phyloP scores from a whole-genome alignment of 148 eudicot species.

The Chenopodium quinoa region DNA sequence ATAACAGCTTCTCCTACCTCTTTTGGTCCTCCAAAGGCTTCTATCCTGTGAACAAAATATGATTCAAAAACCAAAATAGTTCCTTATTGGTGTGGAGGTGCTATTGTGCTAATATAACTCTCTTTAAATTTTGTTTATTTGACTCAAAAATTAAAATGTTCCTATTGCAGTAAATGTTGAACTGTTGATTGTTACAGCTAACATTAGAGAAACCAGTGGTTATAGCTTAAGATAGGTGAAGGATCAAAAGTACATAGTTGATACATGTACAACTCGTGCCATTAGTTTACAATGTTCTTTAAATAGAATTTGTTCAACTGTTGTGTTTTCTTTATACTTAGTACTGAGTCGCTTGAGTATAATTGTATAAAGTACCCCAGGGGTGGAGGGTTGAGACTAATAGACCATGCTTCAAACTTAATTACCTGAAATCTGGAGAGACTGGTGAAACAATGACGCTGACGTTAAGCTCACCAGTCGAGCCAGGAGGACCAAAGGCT shows the following conservation, averaged over 20 bases:
- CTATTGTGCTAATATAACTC: too few species aligned
- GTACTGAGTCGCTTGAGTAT: not conserved
- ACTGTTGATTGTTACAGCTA: not conserved
- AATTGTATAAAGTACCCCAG: not conserved
- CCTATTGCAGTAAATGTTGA: too few species aligned
- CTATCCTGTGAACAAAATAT: constrained; percentile 51
- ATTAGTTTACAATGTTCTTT: not conserved
- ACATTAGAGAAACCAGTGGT: not conserved
- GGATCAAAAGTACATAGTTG: not conserved
- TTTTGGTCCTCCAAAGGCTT: constrained; percentile 82
- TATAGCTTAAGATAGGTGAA: not conserved
- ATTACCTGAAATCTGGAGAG: constrained; percentile 82
- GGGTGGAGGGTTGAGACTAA: not conserved
- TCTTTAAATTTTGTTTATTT: not conserved
- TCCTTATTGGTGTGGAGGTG: not conserved
- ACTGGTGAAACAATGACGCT: constrained; percentile 86
- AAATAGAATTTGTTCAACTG: not conserved
- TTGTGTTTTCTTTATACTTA: not conserved
- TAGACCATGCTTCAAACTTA: too few species aligned
- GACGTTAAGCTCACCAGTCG: constrained; percentile 87
- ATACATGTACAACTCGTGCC: not conserved
- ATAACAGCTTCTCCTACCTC: constrained; percentile 81
- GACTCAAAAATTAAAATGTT: not conserved
- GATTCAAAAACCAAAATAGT: not conserved
- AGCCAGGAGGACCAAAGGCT: constrained; percentile 94